Evolutionary conservation across 1,284 basidiomycete genomes (phyloP).

Genomic region (Cutaneotrichosporon arboriforme): DNA sequence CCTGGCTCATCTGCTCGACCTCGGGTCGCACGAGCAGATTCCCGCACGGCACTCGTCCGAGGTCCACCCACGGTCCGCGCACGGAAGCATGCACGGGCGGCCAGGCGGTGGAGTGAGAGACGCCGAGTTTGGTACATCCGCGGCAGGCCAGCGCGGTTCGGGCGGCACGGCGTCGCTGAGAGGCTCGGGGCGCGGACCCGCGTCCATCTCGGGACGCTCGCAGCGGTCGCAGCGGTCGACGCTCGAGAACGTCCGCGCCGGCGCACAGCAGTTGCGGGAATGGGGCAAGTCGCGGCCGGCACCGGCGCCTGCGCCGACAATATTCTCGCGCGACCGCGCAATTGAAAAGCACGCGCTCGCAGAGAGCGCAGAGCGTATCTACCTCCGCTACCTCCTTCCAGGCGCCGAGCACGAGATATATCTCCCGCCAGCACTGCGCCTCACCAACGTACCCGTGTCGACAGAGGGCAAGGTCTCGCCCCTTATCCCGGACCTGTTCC

Average conservation of each 20-base stretch:
- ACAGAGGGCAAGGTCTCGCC: constrained; percentile 71
- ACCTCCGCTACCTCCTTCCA: constrained; percentile 74
- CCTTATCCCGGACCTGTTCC: constrained; percentile 93
- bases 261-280: background rate
- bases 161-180: background rate
- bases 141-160: background rate
- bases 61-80: background rate
- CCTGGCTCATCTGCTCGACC: constrained; percentile 65
- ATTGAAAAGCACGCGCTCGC: constrained; percentile 86
- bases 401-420: constrained; percentile 77
- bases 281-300: background rate
- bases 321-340: constrained; percentile 82
- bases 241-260: background rate
- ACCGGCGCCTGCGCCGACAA: constrained; percentile 59
- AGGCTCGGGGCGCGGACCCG: background rate
- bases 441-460: constrained; percentile 50
- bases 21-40: constrained; percentile 12
- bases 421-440: constrained; percentile 59
- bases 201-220: background rate
- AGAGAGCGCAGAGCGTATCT: constrained; percentile 90
- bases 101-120: background rate
- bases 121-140: background rate
- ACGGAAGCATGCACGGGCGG: constrained; percentile 13
- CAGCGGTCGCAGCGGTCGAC: background rate
- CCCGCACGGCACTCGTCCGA: constrained; percentile 13